These are phyloP conservation scores for Oryza punctata DNA, from an alignment of 176 grass and related monocot genomes.

Conservation along the genomic window DNA sequence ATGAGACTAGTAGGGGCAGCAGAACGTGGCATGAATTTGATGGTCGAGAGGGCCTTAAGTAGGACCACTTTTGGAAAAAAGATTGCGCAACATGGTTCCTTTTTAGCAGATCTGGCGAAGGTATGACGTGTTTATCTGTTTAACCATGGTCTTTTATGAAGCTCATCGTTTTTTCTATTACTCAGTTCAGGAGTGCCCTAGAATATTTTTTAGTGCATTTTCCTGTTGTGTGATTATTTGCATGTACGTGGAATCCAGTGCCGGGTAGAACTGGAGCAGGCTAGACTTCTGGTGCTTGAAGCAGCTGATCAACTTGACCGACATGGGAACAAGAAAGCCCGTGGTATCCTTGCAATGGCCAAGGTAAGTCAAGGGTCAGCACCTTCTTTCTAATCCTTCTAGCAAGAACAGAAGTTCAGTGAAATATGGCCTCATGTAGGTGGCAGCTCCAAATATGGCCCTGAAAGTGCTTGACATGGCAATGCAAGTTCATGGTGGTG, in stretches of 20 bases:
- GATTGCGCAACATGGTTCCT: conserved; percentile 89
- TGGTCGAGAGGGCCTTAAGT: conserved; percentile 83
- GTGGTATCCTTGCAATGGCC: conserved; percentile 88
- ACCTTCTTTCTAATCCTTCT: neutral
- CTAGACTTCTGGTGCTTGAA: conserved; percentile 89
- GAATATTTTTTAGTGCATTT: neutral
- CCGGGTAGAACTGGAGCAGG: conserved; percentile 84
- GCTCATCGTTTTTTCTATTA: neutral
- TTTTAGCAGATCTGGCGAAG: conserved; percentile 89
- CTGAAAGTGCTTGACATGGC: conserved; percentile 92
- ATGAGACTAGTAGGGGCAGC: conserved; percentile 91
- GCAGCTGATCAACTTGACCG: conserved; percentile 88
- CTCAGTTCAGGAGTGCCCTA: neutral
- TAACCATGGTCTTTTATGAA: neutral
- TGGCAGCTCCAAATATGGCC: conserved; percentile 96
- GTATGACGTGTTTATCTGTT: conserved; percentile 32
- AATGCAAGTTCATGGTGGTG: conserved; percentile 92
- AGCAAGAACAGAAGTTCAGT: neutral
- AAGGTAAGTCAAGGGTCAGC: conserved; percentile 56
- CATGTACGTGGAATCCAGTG: conserved; percentile 52
- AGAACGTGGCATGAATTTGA: conserved; percentile 84
- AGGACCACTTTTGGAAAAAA: conserved; percentile 79
- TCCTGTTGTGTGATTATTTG: neutral
- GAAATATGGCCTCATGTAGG: conserved; percentile 41
- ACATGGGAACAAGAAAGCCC: conserved; percentile 76